Evolutionary conservation across 129 eudicot genomes (phyloP), one percentile per base, ranked within the genome.

Genomic region (Glebionis coronaria): DNA sequence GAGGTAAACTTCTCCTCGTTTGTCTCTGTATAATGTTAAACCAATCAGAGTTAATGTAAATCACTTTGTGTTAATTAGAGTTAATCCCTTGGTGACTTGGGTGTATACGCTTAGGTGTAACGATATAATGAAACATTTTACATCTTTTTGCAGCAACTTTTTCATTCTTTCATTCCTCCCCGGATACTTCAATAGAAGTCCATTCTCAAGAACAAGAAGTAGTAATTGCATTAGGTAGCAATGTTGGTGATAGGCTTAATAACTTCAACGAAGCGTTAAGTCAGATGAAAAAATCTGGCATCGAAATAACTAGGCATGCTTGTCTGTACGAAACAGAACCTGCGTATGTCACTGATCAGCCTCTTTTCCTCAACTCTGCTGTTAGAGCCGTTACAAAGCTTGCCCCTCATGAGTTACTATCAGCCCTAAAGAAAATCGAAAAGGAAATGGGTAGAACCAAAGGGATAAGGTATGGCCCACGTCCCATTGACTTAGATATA

Each of bases 391-490:
- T 71, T 40, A 93, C 98, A 63, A 88, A 84, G 68, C 83, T 88
- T 4, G 90, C 83, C 44, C 97, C 98, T 10, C 97, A 86, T 58
- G 90, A 88, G 63, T 73, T 93, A 47, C 75, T 88, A 18, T 74
- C 73, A 1, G 76, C 12, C 58, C 83, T 93, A 2, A 93, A 93
- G 80, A 90, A 84, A 68, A 93, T 93, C 27, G 98, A 93, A 76
- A 84, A 83, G 70, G 86, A 82, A 50, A 76, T 93, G 95, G 98
- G 97, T 13, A 87, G 97, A 16, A 93, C 95, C 16, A 70, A 54
- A 56, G 95, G 98, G 55, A 84, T 88, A 60, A 72, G 98, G 74
- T 93, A 93, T 42, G 98, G 98, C 56, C 98, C 96, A n/a, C 83
- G 98, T 46, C 95, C 95, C 46, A 88, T 93, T 52, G 98, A 88